A percentile compares a stretch with the other conserved stretches of the same genome.
Conservation (phyloP, 2,329 filamentous ascomycete species). For the Aureobasidium subglaciale region DNA sequence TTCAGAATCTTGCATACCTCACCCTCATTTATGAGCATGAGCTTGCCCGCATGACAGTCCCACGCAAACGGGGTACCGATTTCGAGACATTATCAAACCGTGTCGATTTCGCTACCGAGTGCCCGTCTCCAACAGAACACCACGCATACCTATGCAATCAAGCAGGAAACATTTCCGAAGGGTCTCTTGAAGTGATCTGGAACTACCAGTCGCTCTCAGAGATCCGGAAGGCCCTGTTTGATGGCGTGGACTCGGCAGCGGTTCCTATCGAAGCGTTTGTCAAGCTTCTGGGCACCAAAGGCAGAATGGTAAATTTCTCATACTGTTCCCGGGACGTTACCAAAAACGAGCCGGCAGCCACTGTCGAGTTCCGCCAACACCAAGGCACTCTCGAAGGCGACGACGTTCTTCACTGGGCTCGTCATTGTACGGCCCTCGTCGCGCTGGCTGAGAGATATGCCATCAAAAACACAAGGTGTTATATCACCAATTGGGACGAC, state of each 20-base stretch:
- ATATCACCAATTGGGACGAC: constrained; percentile 17
- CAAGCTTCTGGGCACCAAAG: constrained; percentile 13
- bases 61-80: constrained; percentile 15
- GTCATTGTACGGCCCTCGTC: constrained; percentile 18
- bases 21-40: constrained; percentile 20
- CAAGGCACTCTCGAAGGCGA: constrained; percentile 14
- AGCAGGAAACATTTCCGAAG: not conserved
- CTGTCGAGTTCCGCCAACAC: constrained; percentile 20
- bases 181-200: not conserved
- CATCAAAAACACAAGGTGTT: constrained; percentile 2
- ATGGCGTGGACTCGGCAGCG: constrained; percentile 8
- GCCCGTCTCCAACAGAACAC: not conserved
- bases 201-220: constrained; percentile 10
- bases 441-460: constrained; percentile 16
- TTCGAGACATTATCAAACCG: constrained; percentile 16
- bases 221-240: constrained; percentile 15
- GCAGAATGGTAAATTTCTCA: constrained; percentile 17
- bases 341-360: constrained; percentile 10
- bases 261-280: not conserved
- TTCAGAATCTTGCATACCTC: constrained; percentile 22
- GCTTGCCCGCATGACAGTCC: constrained; percentile 17
- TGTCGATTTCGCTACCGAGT: constrained; percentile 14
- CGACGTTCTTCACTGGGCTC: constrained; percentile 17
- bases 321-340: constrained; percentile 13
- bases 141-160: constrained; percentile 11